A percentile compares a stretch with the other conserved stretches of the same genome.
Evolutionary conservation across 176 grass and related monocot genomes (phyloP).

Genomic region (Cocos nucifera): DNA sequence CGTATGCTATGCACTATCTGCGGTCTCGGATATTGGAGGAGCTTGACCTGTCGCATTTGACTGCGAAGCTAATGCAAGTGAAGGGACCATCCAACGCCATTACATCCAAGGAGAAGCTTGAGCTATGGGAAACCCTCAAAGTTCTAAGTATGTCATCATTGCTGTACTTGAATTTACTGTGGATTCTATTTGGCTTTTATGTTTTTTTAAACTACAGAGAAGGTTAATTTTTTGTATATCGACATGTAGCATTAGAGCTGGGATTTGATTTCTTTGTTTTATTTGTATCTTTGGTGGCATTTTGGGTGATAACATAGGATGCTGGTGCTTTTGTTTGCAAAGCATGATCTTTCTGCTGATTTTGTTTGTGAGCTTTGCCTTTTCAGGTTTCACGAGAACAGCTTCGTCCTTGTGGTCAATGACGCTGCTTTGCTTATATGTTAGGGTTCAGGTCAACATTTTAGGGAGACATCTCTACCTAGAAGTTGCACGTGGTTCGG

Average conservation of each 20-base stretch:
- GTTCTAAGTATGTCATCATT: slow-evolving; percentile 48
- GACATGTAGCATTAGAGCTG: too few relatives aligned
- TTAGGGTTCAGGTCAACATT: slow-evolving; percentile 93
- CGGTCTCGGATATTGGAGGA: slow-evolving; percentile 47
- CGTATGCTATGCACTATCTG: slow-evolving; percentile 82
- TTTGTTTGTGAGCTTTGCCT: slow-evolving; percentile 2
- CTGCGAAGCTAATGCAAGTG: slow-evolving; percentile 63
- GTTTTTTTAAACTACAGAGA: not conserved
- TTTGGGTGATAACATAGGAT: too few relatives aligned
- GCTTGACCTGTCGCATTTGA: slow-evolving; percentile 68
- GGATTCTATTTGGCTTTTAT: not conserved
- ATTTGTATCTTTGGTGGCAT: too few relatives aligned
- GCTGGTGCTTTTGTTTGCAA: too few relatives aligned
- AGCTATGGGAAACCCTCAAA: slow-evolving; percentile 89
- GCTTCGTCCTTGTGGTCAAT: slow-evolving; percentile 72
- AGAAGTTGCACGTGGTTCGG: slow-evolving; percentile 62
- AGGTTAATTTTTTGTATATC: too few relatives aligned
- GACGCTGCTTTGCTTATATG: slow-evolving; percentile 90
- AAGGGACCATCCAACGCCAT: slow-evolving; percentile 50
- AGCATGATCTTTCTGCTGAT: too few relatives aligned
- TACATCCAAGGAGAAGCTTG: slow-evolving; percentile 48
- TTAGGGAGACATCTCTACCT: slow-evolving; percentile 94
- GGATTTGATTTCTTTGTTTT: too few relatives aligned
- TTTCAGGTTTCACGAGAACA: slow-evolving; percentile 81
- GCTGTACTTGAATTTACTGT: too few relatives aligned